Evolutionary conservation across 1,139 yeast species (phyloP), one percentile per base, ranked within the genome.

Genomic region (Debaryomyces udenii): DNA sequence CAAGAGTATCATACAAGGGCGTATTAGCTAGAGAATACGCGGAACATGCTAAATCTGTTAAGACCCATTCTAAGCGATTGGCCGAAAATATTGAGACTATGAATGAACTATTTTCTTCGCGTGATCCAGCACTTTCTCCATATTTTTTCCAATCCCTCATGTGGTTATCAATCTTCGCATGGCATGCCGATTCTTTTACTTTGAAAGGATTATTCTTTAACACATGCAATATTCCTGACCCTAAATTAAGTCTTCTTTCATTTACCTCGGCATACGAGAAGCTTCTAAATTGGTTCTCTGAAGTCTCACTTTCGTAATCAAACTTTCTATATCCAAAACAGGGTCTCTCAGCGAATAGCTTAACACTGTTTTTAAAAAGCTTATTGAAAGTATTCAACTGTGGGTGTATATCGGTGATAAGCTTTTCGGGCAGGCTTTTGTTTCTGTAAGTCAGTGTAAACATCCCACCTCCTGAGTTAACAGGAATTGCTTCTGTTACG

Each of bases 1-100:
- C 70, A 44, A 66, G 55, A 20, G 66, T 65, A 40, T 67, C 72
- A 43, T 67, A 67, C 37, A 66, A 52, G 0, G 70, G 70, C 9
- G 71, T 66, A 41, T 56, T 63, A 31, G 71, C 63, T 33, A 66
- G 54, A 2, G 70, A 59, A 44, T 52, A 64, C 5, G 66, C 57
- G 9, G 58, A 51, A 39, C 70, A 64, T 2, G 70, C 67, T 43
- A 66, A 51, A 45, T 67, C 73, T n/a, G 67, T 50, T 44, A 67
- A 51, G 2, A 62, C 46, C 73, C 73, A 67, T 47, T 67, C 72
- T 28, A 51, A 45, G 6, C 72, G 44, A 41, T 66, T 67, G 27
- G 60, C 59, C 2, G 68, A 51, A 41, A 57, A 65, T 24, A 66
- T 61, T 4, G 68, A 55, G 26, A 67, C 50, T 6, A 67, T 53